These are phyloP conservation scores for Mortierella alpina DNA, from an alignment of 192 early-diverging fungal genomes.

Conservation along the genomic window DNA sequence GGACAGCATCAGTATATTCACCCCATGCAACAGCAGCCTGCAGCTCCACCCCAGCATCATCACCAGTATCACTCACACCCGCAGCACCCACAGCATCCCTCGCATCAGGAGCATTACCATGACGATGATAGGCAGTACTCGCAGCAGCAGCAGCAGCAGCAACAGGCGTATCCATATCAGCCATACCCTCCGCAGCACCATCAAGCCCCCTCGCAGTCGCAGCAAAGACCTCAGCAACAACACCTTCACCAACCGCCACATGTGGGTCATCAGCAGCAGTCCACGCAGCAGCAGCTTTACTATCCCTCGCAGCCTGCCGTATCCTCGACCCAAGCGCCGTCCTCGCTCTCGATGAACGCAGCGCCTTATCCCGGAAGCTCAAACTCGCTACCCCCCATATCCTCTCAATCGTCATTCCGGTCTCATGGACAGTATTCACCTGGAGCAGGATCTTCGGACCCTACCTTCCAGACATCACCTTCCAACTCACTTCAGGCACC, in stretches of 20 bases:
- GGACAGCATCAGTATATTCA: constrained; percentile 7
- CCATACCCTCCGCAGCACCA: constrained; percentile 21
- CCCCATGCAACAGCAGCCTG: constrained; percentile 22
- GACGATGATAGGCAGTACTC: constrained; percentile 22
- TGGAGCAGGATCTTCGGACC: constrained; percentile 20
- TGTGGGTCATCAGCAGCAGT: constrained; percentile 18
- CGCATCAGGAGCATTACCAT: constrained; percentile 26
- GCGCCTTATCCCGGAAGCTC: constrained; percentile 2
- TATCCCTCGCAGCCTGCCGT: constrained; percentile 11
- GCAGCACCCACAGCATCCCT: constrained; percentile 7
- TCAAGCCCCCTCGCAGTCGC: constrained; percentile 13
- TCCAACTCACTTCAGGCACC: background rate
- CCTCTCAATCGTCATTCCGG: constrained; percentile 34
- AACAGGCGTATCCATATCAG: constrained; percentile 1
- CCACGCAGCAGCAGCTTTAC: constrained; percentile 16
- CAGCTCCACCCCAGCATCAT: background rate
- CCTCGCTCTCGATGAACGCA: background rate
- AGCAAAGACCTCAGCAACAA: constrained; percentile 20
- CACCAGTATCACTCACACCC: constrained; percentile 25
- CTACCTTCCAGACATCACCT: constrained; percentile 3
- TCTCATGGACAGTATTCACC: constrained; percentile 33
- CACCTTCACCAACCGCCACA: constrained; percentile 18
- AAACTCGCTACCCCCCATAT: constrained; percentile 30
- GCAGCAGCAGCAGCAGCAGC: constrained; percentile 25
- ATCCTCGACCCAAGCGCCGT: constrained; percentile 10